Conservation (phyloP, 2,329 filamentous ascomycete genomes). For the Stemphylium vesicarium region DNA sequence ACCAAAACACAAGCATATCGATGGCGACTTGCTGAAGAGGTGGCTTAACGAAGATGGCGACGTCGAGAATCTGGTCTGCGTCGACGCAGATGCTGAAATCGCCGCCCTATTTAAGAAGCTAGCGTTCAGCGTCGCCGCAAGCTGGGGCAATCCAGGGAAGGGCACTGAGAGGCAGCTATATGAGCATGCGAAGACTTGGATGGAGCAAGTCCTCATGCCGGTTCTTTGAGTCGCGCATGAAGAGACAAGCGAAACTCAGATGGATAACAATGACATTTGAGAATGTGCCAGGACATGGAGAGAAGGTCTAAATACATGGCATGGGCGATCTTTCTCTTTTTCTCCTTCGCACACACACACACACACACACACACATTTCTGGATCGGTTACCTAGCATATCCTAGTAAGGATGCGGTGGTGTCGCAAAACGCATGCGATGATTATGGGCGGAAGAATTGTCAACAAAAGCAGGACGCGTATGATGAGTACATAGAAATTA, state of each 20-base stretch:
- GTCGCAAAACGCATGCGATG: too few relatives aligned
- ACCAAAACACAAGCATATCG: slow-evolving; percentile 46
- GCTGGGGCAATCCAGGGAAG: slow-evolving; percentile 13
- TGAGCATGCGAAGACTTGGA: slow-evolving; percentile 22
- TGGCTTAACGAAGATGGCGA: slow-evolving; percentile 37
- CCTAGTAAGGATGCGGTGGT: too few relatives aligned
- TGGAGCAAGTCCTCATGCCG: slow-evolving; percentile 32
- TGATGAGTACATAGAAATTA: too few relatives aligned
- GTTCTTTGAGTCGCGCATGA: slow-evolving; percentile 19
- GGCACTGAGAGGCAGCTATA: slow-evolving; percentile 17
- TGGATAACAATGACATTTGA: not conserved
- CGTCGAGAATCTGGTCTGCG: slow-evolving; percentile 18
- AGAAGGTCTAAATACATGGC: too few relatives aligned
- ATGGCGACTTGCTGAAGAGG: slow-evolving; percentile 51
- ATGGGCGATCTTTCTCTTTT: not conserved
- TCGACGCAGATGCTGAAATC: slow-evolving; percentile 29
- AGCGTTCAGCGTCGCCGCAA: slow-evolving; percentile 17
- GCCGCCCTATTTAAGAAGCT: slow-evolving; percentile 34
- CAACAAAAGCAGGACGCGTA: too few relatives aligned
- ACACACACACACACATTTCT: too few relatives aligned
- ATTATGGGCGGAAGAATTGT: too few relatives aligned
- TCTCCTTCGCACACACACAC: too few relatives aligned
- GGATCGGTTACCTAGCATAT: too few relatives aligned
- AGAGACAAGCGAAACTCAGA: not conserved
- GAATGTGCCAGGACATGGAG: too few relatives aligned